A percentile compares a stretch with the other conserved stretches of the same genome.
phyloP scores from a whole-genome alignment of 768 basidiomycete species.

The Trametes cubensis region DNA sequence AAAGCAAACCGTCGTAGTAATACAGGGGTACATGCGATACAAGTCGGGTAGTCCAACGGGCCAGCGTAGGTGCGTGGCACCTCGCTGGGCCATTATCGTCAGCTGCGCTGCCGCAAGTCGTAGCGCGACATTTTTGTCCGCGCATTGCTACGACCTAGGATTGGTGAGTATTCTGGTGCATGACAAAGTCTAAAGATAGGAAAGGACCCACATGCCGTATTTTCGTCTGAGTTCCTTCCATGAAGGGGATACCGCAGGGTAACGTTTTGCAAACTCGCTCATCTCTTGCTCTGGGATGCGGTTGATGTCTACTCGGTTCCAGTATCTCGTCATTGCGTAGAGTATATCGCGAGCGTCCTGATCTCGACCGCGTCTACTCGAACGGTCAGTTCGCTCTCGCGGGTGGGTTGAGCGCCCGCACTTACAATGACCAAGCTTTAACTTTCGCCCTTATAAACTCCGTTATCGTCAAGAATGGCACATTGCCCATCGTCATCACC shows the following conservation, averaged over 20 bases:
- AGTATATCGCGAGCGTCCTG: slow-evolving; percentile 78
- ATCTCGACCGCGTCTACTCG: slow-evolving; percentile 63
- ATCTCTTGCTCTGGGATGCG: slow-evolving; percentile 86
- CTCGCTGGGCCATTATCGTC: too few species aligned
- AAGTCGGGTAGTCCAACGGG: not conserved
- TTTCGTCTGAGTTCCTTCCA: slow-evolving; percentile 78
- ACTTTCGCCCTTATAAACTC: slow-evolving; percentile 87
- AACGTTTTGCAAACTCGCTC: slow-evolving; percentile 67
- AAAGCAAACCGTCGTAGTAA: not conserved
- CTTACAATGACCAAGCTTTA: slow-evolving; percentile 81
- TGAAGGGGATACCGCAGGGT: slow-evolving; percentile 63
- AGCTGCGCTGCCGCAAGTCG: slow-evolving; percentile 2
- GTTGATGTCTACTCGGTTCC: slow-evolving; percentile 84
- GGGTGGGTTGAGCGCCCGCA: slow-evolving; percentile 23
- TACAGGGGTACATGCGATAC: not conserved
- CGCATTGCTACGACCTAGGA: slow-evolving; percentile 12
- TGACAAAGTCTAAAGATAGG: not conserved
- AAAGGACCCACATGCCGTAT: slow-evolving; percentile 56
- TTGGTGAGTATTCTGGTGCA: slow-evolving; percentile 12
- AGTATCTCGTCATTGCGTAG: slow-evolving; percentile 71
- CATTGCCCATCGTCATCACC: slow-evolving; percentile 64
- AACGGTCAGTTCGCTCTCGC: slow-evolving; percentile 24
- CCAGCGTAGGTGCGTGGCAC: too few species aligned
- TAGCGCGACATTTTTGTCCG: slow-evolving; percentile 20
- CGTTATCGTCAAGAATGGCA: slow-evolving; percentile 83